These are phyloP conservation scores for Zopfochytrium polystomum DNA, from an alignment of 371 early-diverging fungal species.

Conservation along the genomic window DNA sequence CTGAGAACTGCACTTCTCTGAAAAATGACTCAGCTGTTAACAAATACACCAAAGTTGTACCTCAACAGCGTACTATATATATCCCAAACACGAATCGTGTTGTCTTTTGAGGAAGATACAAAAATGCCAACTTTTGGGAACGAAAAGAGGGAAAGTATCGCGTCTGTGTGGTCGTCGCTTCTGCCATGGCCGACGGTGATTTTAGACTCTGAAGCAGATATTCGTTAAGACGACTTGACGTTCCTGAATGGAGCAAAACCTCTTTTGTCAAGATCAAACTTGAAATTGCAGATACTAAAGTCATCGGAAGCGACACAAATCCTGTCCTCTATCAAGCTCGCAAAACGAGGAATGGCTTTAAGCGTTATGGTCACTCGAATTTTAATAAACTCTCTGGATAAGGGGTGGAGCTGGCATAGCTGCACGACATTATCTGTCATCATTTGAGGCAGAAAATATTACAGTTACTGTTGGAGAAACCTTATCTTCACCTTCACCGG, in stretches of 20 bases:
- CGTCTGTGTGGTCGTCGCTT: constrained; percentile 49
- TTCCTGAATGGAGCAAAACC: too few relatives aligned
- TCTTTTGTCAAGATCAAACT: not conserved
- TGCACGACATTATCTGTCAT: not conserved
- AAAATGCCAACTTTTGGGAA: constrained; percentile 37
- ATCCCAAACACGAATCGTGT: constrained; percentile 49
- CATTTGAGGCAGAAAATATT: too few relatives aligned
- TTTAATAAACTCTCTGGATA: not conserved
- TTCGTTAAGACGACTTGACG: too few relatives aligned
- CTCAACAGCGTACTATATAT: constrained; percentile 41
- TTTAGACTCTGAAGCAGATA: not conserved
- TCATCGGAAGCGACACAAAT: not conserved
- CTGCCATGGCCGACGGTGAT: constrained; percentile 17
- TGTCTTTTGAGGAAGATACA: constrained; percentile 37
- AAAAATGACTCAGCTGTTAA: not conserved
- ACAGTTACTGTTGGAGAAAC: too few relatives aligned
- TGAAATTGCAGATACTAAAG: not conserved
- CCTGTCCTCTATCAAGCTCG: not conserved
- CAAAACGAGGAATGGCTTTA: not conserved
- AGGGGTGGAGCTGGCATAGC: not conserved
- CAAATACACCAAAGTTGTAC: too few relatives aligned
- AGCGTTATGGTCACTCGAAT: not conserved
- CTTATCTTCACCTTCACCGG: not conserved
- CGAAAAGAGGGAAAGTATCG: constrained; percentile 32
- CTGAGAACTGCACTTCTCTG: constrained; percentile 51